Base-by-base conservation (phyloP, 2,329 filamentous ascomycete genomes). In the Monilinia polystroma region DNA sequence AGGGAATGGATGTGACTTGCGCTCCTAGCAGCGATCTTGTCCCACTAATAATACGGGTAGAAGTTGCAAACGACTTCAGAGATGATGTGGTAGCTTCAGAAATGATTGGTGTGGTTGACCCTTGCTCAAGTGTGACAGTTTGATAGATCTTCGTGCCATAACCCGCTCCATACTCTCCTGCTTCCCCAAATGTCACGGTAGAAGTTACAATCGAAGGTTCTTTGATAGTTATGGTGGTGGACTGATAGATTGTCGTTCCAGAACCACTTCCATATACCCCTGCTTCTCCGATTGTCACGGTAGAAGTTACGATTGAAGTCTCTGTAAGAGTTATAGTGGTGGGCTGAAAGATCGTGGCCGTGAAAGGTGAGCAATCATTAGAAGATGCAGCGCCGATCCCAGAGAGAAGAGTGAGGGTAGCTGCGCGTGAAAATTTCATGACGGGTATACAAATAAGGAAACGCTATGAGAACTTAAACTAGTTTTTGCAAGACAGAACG, bases 271-370 rank as follows among this genome's bases (percentile, higher is more conserved):
- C 35, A 16, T 55, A 55, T 2, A 32, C 63, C 47, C 54, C 51
- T 14, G 11, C 51, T 43, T n/a, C 26, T 11, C 51, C 63, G 16
- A 65, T 10, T 20, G 53, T 65, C 12, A 65, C 32, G 18, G 45
- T 59, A 41, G 63, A 58, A 7, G 63, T 59, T 8, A 51, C 10
- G 5, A 47, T n/a, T 3, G 53, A 58, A 10, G 43, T 4, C 32
- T 49, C 63, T 38, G 14, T 38, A 18, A 65, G 29, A 58, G 63
- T 65, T 41, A 59, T 41, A 29, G 53, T 59, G 35, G 41, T 64
- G 10, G 63, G 63, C 7, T 64, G 63, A 16, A 58, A 64, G 41
- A 65, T 58, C 23, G 63, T 65, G n/a, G 53, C 52, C n/a, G 63
- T 65, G 4, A 65, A n/a, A 16, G 53, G 53, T 16, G 63, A 59